Evolutionary conservation across 1,284 basidiomycete genomes (phyloP).

Genomic region (Ceratobasidium sp.): DNA sequence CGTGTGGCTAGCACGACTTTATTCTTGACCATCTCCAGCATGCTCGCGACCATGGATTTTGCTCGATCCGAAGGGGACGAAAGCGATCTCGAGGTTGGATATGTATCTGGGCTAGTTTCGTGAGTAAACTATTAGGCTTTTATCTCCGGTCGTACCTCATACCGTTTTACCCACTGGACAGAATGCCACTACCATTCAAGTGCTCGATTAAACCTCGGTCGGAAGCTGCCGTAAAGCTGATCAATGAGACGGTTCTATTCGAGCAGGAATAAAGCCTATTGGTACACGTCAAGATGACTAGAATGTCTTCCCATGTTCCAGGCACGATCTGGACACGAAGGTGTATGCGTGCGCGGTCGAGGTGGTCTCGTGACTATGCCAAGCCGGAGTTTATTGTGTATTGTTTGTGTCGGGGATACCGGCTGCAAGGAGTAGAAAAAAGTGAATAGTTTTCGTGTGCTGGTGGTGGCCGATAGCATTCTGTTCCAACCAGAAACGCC

Average conservation of each 20-base stretch:
- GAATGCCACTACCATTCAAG: slow-evolving; percentile 9
- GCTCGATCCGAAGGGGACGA: slow-evolving; percentile 1
- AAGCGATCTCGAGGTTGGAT: background rate
- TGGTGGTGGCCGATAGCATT: too few species aligned
- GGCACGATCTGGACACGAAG: background rate
- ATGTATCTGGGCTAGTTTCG: background rate
- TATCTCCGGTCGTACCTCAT: background rate
- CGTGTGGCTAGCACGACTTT: background rate
- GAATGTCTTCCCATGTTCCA: background rate
- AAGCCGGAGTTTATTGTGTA: background rate
- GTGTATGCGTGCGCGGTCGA: background rate
- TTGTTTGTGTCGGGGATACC: background rate
- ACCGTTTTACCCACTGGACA: background rate
- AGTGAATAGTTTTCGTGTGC: too few species aligned
- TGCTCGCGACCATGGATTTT: slow-evolving; percentile 25
- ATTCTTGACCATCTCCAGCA: background rate
- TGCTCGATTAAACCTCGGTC: slow-evolving; percentile 30
- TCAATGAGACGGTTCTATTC: slow-evolving; percentile 5
- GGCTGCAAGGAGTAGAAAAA: background rate
- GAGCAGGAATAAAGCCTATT: slow-evolving; percentile 10
- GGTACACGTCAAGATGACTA: background rate
- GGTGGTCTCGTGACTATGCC: background rate
- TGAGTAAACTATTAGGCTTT: background rate
- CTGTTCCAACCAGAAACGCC: too few species aligned
- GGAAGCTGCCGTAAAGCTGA: background rate